phyloP scores from a whole-genome alignment of 2,329 filamentous ascomycete species.

The Claviceps pazoutovae region DNA sequence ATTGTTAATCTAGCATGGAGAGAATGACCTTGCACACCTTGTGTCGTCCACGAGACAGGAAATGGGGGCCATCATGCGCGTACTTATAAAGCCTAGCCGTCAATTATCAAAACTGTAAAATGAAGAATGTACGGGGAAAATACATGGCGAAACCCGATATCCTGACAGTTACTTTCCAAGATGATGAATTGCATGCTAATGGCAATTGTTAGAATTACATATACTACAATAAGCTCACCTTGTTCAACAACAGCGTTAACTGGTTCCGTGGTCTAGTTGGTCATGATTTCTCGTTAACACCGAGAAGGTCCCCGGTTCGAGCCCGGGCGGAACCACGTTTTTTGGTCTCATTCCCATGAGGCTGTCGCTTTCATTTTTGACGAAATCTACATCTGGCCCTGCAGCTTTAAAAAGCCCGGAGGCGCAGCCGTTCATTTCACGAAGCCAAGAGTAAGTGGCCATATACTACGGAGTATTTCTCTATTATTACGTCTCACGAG shows the following conservation, averaged over 20 bases:
- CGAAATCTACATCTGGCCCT: background rate
- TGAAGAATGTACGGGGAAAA: background rate
- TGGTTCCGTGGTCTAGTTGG: slow-evolving; percentile 27
- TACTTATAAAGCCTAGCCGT: background rate
- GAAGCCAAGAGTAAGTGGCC: no score
- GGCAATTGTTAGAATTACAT: no score
- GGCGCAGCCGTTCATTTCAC: no score
- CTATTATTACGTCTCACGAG: no score
- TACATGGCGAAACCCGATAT: no score
- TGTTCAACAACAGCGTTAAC: rapidly evolving
- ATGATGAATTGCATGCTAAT: no score
- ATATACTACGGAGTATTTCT: no score
- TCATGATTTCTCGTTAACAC: slow-evolving; percentile 27
- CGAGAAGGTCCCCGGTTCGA: slow-evolving; percentile 27
- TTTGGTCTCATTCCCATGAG: no score
- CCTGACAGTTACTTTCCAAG: no score
- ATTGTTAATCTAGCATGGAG: background rate
- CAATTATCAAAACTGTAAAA: background rate
- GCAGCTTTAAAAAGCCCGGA: no score
- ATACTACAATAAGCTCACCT: background rate
- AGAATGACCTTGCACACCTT: background rate
- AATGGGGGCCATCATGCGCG: background rate
- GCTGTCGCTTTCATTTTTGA: background rate
- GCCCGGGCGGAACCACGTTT: slow-evolving; percentile 23
- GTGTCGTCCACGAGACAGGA: background rate